These are phyloP conservation scores for Millerozyma miso DNA, from an alignment of 805 yeast genomes.

Conservation along the genomic window DNA sequence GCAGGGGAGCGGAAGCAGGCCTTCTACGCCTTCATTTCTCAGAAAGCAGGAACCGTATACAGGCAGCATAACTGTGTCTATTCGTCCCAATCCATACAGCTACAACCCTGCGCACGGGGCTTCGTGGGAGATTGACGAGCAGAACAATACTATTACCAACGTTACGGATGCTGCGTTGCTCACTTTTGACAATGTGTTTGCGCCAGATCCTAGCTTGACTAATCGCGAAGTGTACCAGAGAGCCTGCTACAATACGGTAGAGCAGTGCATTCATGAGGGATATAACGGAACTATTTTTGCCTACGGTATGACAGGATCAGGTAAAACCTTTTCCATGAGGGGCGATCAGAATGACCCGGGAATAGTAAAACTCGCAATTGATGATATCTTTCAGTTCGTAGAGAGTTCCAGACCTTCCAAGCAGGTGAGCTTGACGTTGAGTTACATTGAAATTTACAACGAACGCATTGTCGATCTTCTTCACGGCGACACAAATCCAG, in stretches of 20 bases:
- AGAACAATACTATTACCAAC: constrained; percentile 38
- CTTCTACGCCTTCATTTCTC: constrained; percentile 32
- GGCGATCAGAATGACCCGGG: constrained; percentile 66
- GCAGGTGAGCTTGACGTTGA: constrained; percentile 49
- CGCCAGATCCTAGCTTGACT: constrained; percentile 37
- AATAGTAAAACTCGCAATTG: constrained; percentile 63
- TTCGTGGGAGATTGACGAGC: constrained; percentile 45
- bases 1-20: constrained; percentile 20
- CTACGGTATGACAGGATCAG: constrained; percentile 93
- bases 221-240: constrained; percentile 60
- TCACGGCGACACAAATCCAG: constrained; percentile 26
- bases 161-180: constrained; percentile 58
- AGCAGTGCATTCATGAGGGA: constrained; percentile 58
- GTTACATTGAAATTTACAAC: constrained; percentile 84
- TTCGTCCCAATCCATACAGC: constrained; percentile 67
- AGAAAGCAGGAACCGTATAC: constrained; percentile 43
- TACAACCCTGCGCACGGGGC: constrained; percentile 28
- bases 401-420: constrained; percentile 21
- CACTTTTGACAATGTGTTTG: constrained; percentile 75
- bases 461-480: constrained; percentile 81
- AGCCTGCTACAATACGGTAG: constrained; percentile 50
- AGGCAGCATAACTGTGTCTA: constrained; percentile 72
- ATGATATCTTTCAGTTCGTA: constrained; percentile 51
- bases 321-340: constrained; percentile 84
- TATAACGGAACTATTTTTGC: constrained; percentile 89